Evolutionary conservation across 2,329 filamentous ascomycete species (phyloP).

Genomic region (Pseudocercospora ulei): DNA sequence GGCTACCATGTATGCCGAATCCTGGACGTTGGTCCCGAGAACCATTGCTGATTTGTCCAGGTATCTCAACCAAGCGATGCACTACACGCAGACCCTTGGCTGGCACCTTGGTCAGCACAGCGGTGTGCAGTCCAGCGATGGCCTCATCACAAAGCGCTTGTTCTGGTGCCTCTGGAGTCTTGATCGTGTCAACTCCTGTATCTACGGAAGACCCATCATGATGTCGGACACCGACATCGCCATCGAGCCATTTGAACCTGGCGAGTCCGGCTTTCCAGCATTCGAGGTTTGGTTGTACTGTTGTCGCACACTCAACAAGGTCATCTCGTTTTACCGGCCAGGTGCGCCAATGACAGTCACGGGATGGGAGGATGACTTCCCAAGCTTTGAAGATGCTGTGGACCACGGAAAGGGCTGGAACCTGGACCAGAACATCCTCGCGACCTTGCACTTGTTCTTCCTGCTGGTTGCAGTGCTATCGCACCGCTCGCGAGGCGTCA

Average conservation of each 20-base stretch:
- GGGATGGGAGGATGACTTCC: conserved; percentile 40
- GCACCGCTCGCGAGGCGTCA: conserved; percentile 43
- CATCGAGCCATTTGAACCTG: conserved; percentile 37
- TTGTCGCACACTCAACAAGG: conserved; percentile 40
- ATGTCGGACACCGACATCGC: conserved; percentile 44
- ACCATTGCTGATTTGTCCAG: conserved; percentile 18
- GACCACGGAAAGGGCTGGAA: conserved; percentile 39
- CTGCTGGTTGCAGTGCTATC: conserved; percentile 50
- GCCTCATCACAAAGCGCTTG: conserved; percentile 37
- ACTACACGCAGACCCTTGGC: conserved; percentile 44
- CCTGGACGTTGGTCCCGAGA: neutral
- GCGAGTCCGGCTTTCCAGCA: conserved; percentile 40
- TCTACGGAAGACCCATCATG: conserved; percentile 41
- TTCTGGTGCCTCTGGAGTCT: conserved; percentile 46
- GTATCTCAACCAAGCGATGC: conserved; percentile 42
- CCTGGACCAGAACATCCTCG: conserved; percentile 34
- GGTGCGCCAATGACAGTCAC: conserved; percentile 36
- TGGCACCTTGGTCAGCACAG: conserved; percentile 37
- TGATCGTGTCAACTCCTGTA: conserved; percentile 42
- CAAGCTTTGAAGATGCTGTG: conserved; percentile 22
- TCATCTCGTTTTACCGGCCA: conserved; percentile 43
- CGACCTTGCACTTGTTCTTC: conserved; percentile 48
- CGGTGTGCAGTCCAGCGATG: conserved; percentile 20
- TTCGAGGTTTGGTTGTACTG: conserved; percentile 44
- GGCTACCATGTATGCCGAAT: conserved; percentile 32